Percentiles rank a stretch among this genome's conserved stretches.
These are phyloP conservation scores for Mycena galopus DNA, from an alignment of 768 basidiomycete species.

Conservation along the genomic window DNA sequence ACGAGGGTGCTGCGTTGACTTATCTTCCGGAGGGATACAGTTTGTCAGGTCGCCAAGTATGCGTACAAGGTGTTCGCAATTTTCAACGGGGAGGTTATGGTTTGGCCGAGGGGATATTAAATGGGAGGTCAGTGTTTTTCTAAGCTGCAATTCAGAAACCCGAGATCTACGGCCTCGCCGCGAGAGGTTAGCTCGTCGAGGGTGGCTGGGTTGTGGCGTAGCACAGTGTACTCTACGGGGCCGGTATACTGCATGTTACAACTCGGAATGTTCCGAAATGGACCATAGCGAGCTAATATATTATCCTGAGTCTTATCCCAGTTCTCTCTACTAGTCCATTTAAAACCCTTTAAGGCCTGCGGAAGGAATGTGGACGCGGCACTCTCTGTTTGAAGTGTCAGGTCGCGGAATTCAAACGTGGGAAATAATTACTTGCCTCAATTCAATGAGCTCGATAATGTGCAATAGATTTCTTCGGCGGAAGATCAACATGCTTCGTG, in stretches of 20 bases:
- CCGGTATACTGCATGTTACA: constrained; percentile 4
- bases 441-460: too few relatives aligned
- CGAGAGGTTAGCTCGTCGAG: constrained; percentile 12
- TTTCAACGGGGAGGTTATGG: background rate
- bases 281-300: background rate
- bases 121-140: background rate
- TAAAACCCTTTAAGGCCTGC: too few relatives aligned
- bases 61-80: background rate
- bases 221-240: background rate
- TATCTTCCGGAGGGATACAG: background rate
- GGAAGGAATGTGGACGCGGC: too few relatives aligned
- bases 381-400: too few relatives aligned
- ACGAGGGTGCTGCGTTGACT: background rate
- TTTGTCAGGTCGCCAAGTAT: constrained; percentile 3
- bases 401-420: too few relatives aligned
- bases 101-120: background rate
- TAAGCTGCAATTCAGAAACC: background rate
- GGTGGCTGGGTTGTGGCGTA: constrained; percentile 1
- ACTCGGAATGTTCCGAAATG: constrained; percentile 1
- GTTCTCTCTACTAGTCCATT: too few relatives aligned
- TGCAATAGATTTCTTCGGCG: too few relatives aligned
- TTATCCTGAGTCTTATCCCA: constrained; percentile 3
- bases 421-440: too few relatives aligned
- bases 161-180: constrained; percentile 10
- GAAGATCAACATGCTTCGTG: too few relatives aligned